phyloP scores from a whole-genome alignment of 2,329 filamentous ascomycete species.

The Sarocladium kiliense region DNA sequence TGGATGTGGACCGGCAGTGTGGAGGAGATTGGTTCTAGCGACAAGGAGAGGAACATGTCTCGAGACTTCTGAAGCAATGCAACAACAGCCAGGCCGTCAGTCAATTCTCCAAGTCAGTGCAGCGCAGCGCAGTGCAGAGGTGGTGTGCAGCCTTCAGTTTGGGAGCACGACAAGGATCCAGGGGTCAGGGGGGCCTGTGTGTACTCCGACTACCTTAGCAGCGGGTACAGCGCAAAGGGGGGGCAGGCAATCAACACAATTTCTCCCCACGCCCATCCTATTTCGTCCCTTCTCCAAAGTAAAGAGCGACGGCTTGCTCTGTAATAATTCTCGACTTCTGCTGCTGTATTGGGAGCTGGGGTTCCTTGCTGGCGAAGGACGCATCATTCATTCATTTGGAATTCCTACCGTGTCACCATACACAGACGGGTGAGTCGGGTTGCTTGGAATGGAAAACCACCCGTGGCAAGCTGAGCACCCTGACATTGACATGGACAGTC shows the following conservation, averaged over 20 bases:
- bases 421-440: background rate
- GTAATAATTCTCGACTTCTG: background rate
- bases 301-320: background rate
- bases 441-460: background rate
- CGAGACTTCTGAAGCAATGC: too few species aligned
- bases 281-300: constrained; percentile 5
- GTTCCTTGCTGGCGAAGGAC: constrained; percentile 1
- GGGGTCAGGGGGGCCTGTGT: background rate
- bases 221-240: background rate
- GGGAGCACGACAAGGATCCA: background rate
- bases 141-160: background rate
- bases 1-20: background rate
- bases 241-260: constrained; percentile 8
- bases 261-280: constrained; percentile 5
- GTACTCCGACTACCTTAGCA: background rate
- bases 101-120: background rate
- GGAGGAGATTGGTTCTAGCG: background rate
- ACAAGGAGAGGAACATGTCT: too few species aligned
- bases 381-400: background rate
- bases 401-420: background rate
- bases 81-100: background rate
- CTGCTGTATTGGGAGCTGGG: background rate
- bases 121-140: background rate
- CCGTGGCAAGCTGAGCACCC: background rate
- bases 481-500: background rate